These are phyloP conservation scores for Agaricus blazei DNA, from an alignment of 768 basidiomycete genomes.

Conservation along the genomic window DNA sequence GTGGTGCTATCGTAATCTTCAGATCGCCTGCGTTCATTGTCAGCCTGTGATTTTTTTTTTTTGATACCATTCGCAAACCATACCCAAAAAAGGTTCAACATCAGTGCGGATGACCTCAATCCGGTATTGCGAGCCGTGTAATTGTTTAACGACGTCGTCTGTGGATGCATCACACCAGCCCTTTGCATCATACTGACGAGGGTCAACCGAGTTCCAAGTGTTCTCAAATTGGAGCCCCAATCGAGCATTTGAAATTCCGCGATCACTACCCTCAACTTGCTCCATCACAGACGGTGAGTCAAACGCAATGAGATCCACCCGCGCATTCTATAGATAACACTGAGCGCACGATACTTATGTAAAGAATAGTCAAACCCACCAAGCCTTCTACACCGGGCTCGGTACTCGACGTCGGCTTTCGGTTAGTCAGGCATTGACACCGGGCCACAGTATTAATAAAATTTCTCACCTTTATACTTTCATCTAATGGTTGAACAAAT, in stretches of 20 bases:
- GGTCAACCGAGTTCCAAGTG: slow-evolving; percentile 51
- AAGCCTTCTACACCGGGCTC: slow-evolving; percentile 14
- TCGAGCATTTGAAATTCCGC: slow-evolving; percentile 11
- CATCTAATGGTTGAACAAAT: slow-evolving; percentile 23
- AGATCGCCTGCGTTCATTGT: slow-evolving; percentile 48
- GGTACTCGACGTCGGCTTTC: background rate
- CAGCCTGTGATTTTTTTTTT: background rate
- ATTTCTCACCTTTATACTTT: slow-evolving; percentile 17
- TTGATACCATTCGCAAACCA: slow-evolving; percentile 12
- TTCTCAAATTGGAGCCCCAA: slow-evolving; percentile 43
- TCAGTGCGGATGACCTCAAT: slow-evolving; percentile 51
- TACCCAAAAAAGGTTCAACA: slow-evolving; percentile 57
- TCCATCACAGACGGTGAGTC: slow-evolving; percentile 67
- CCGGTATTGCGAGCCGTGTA: slow-evolving; percentile 43
- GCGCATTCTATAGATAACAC: slow-evolving; percentile 19
- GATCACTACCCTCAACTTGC: slow-evolving; percentile 17
- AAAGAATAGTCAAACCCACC: slow-evolving; percentile 10
- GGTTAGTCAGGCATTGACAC: background rate
- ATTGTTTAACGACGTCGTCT: slow-evolving; percentile 45
- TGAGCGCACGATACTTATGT: slow-evolving; percentile 1
- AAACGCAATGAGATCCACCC: slow-evolving; percentile 63
- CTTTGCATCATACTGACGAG: slow-evolving; percentile 33
- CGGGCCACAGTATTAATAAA: background rate
- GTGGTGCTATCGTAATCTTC: slow-evolving; percentile 46
- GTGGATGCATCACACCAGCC: slow-evolving; percentile 67